Percentiles rank a stretch among this genome's conserved stretches.
These are phyloP conservation scores for Cryptosporidium ubiquitum DNA, from an alignment of 169 alveolate species.

Conservation along the genomic window DNA sequence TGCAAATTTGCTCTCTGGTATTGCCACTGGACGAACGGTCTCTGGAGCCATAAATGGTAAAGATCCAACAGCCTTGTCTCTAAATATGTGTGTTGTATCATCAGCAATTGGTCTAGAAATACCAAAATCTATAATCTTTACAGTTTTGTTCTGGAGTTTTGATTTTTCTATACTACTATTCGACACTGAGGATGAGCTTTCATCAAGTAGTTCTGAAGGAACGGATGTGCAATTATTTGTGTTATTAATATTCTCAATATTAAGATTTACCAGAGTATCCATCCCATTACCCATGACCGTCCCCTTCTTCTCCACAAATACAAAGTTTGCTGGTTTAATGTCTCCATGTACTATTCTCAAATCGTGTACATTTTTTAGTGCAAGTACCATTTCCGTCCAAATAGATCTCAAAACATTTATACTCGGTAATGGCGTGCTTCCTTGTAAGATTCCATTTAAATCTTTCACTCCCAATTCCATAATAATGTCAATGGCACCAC, in stretches of 20 bases:
- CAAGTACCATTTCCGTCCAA: conserved; percentile 73
- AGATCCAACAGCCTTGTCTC: conserved; percentile 73
- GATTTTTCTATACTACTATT: not conserved
- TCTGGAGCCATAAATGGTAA: conserved; percentile 74
- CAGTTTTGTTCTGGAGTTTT: conserved; percentile 13
- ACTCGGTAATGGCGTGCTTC: conserved; percentile 58
- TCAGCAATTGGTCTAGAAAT: conserved; percentile 72
- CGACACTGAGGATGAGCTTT: not conserved
- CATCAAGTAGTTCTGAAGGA: not conserved
- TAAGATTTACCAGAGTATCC: not conserved
- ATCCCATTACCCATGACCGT: not conserved
- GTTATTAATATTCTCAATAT: not conserved
- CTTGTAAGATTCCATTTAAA: conserved; percentile 62
- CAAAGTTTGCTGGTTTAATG: conserved; percentile 69
- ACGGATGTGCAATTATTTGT: not conserved
- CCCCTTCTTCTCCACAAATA: conserved; percentile 51
- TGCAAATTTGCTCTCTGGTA: conserved; percentile 70
- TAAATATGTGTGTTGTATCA: conserved; percentile 68
- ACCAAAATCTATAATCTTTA: conserved; percentile 71
- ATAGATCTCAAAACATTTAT: conserved; percentile 31
- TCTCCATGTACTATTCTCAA: conserved; percentile 73
- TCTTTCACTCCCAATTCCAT: conserved; percentile 72
- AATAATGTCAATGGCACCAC: conserved; percentile 68
- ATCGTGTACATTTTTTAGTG: conserved; percentile 65
- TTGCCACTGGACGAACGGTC: conserved; percentile 65